These are phyloP conservation scores for Debaryomyces prosopidis DNA, from an alignment of 805 yeast genomes.

Conservation along the genomic window DNA sequence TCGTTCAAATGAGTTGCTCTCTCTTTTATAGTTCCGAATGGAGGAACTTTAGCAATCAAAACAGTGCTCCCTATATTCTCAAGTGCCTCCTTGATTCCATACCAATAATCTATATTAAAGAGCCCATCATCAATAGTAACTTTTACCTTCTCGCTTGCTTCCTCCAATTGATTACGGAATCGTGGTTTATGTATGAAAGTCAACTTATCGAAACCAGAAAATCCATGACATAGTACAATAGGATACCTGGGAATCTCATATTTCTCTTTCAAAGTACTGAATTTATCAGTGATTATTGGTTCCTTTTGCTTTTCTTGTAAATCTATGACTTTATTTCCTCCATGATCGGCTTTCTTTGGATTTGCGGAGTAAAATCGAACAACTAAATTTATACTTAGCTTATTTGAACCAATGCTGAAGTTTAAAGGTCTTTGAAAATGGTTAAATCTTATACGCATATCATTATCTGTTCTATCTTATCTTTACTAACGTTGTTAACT, in stretches of 20 bases:
- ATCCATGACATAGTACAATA: slow-evolving; percentile 81
- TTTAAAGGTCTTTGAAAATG: not conserved
- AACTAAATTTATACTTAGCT: not conserved
- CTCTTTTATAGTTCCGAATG: slow-evolving; percentile 72
- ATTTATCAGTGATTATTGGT: slow-evolving; percentile 29
- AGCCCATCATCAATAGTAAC: slow-evolving; percentile 24
- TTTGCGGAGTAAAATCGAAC: not conserved
- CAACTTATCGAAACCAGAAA: slow-evolving; percentile 72
- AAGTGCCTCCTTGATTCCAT: slow-evolving; percentile 68
- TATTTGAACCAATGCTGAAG: too few species aligned
- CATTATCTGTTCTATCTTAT: not conserved
- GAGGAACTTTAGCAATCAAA: slow-evolving; percentile 75
- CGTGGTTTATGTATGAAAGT: slow-evolving; percentile 19
- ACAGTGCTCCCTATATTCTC: slow-evolving; percentile 65
- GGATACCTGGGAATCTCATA: slow-evolving; percentile 69
- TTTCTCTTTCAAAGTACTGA: slow-evolving; percentile 28
- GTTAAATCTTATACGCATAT: not conserved
- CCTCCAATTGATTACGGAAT: not conserved
- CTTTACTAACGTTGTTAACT: too few species aligned
- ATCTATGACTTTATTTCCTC: slow-evolving; percentile 3
- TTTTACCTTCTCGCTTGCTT: slow-evolving; percentile 6
- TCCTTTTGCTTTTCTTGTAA: slow-evolving; percentile 11
- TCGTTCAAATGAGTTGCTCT: slow-evolving; percentile 61
- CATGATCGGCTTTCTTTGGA: not conserved
- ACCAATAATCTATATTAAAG: slow-evolving; percentile 70